phyloP scores from a whole-genome alignment of 768 basidiomycete genomes.

The Tricholoma sp. region DNA sequence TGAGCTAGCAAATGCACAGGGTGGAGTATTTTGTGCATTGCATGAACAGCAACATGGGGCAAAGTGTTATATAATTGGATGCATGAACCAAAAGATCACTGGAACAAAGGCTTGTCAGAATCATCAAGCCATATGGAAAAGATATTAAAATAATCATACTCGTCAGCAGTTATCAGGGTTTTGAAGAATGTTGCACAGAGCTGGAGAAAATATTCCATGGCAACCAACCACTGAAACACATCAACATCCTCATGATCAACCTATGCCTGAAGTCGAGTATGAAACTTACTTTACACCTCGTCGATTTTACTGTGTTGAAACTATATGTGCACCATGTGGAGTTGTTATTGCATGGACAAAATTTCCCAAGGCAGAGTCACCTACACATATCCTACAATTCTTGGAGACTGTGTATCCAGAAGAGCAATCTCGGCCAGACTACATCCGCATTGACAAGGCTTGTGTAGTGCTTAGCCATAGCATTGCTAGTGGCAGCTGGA shows the following conservation, averaged over 20 bases:
- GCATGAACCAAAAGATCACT: neutral
- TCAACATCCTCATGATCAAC: neutral
- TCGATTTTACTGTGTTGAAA: no score
- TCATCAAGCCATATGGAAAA: neutral
- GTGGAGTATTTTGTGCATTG: neutral
- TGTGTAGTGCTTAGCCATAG: neutral
- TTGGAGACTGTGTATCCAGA: neutral
- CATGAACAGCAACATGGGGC: neutral
- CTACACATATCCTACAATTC: neutral
- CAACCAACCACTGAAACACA: neutral
- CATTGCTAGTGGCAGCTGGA: neutral
- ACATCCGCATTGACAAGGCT: no score
- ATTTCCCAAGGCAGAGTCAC: no score
- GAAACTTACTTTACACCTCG: neutral
- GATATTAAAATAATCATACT: neutral
- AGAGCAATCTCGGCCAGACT: neutral
- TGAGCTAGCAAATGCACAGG: conserved; percentile 1
- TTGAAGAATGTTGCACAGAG: neutral
- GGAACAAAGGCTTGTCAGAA: neutral
- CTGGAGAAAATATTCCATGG: neutral
- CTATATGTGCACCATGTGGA: neutral
- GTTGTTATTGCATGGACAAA: no score
- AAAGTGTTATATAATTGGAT: neutral
- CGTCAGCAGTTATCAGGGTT: neutral
- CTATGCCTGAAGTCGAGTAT: neutral